phyloP scores from a whole-genome alignment of 2,329 filamentous ascomycete genomes.

The Eurotiales sp. region DNA sequence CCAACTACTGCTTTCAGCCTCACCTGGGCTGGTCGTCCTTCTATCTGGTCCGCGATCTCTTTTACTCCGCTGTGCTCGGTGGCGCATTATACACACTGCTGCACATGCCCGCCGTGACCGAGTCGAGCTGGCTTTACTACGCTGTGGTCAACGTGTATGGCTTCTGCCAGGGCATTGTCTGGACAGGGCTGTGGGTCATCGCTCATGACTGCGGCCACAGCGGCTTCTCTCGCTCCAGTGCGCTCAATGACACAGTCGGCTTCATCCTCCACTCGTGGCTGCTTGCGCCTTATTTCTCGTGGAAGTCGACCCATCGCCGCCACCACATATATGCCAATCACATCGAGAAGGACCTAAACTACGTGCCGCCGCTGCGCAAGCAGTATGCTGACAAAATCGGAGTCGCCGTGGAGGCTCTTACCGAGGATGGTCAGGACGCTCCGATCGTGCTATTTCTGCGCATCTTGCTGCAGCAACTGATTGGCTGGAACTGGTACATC shows the following conservation, averaged over 20 bases:
- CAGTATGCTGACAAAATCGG: slow-evolving; percentile 73
- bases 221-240: slow-evolving; percentile 88
- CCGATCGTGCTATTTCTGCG: slow-evolving; percentile 73
- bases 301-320: slow-evolving; percentile 98
- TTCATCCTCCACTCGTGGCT: slow-evolving; percentile 87
- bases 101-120: too few species aligned
- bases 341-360: slow-evolving; percentile 98
- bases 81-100: too few species aligned
- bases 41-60: too few species aligned
- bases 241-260: slow-evolving; percentile 85
- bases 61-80: too few species aligned
- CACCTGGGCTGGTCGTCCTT: too few species aligned
- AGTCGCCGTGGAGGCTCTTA: slow-evolving; percentile 71
- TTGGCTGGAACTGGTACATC: slow-evolving; percentile 92
- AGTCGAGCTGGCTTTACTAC: too few species aligned
- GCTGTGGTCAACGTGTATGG: too few species aligned
- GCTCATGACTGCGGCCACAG: slow-evolving; percentile 98
- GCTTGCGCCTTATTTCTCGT: slow-evolving; percentile 96
- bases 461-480: slow-evolving; percentile 78
- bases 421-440: slow-evolving; percentile 90
- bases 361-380: slow-evolving; percentile 87
- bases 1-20: too few species aligned
- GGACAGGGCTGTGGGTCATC: slow-evolving; percentile 90
- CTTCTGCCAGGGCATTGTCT: slow-evolving; percentile 84
- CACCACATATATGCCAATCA: slow-evolving; percentile 99